phyloP scores from a whole-genome alignment of 2,329 filamentous ascomycete species.

The Sclerotinia nivalis region DNA sequence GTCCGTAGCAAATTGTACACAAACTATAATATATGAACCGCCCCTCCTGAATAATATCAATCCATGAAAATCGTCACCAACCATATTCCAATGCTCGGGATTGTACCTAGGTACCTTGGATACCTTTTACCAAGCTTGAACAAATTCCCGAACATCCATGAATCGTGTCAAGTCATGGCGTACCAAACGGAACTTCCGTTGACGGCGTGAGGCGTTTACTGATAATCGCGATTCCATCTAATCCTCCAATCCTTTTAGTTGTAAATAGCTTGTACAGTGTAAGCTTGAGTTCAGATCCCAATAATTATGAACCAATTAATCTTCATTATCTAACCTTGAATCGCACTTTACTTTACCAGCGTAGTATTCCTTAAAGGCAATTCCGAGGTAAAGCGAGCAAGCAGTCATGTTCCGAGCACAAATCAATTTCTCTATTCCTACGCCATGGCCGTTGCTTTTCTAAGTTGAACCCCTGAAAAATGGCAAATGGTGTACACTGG shows the following conservation, averaged over 20 bases:
- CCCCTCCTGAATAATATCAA: not conserved
- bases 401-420: slow-evolving; percentile 5
- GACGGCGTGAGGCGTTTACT: slow-evolving; percentile 10
- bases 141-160: slow-evolving; percentile 14
- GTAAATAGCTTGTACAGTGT: not conserved
- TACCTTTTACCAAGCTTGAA: not conserved
- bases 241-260: not conserved
- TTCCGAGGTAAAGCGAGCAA: not conserved
- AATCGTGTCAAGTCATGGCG: slow-evolving; percentile 7
- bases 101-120: not conserved
- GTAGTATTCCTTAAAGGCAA: not conserved
- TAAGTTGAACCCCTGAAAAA: not conserved
- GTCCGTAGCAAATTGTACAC: not conserved
- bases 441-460: not conserved
- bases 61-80: slow-evolving; percentile 4
- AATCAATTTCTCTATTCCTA: slow-evolving; percentile 2
- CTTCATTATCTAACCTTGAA: not conserved
- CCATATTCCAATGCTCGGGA: not conserved
- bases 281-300: not conserved
- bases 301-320: not conserved
- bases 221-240: slow-evolving; percentile 5
- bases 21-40: slow-evolving; percentile 9
- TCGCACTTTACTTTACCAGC: not conserved
- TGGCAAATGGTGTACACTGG: slow-evolving; percentile 3
- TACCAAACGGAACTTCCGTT: not conserved